Evolutionary conservation across 176 grass and related monocot species (phyloP).

Genomic region (Puccinellia tenuiflora): DNA sequence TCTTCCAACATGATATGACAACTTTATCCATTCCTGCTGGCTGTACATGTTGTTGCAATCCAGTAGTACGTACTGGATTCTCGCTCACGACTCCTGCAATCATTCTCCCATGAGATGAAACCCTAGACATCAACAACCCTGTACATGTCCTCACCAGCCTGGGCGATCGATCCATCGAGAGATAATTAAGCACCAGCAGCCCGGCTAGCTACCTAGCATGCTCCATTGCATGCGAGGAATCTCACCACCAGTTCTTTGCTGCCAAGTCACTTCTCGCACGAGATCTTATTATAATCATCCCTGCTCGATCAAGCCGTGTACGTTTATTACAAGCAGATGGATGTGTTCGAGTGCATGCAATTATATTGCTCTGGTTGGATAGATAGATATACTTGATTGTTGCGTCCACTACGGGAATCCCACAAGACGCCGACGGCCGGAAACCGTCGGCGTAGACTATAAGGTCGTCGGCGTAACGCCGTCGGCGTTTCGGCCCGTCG

Average conservation of each 20-base stretch:
- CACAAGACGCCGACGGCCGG: no score
- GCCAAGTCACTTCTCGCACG: conserved; percentile 44
- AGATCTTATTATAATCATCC: conserved; percentile 21
- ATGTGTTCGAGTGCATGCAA: conserved; percentile 18
- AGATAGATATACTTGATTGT: not conserved
- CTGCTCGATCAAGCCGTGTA: not conserved
- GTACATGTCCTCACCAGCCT: not conserved
- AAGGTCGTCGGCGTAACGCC: no score
- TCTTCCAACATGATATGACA: not conserved
- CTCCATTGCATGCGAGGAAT: conserved; percentile 13
- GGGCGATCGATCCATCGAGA: not conserved
- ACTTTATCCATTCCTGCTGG: not conserved
- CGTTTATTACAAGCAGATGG: not conserved
- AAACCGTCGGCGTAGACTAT: no score
- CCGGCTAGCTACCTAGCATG: conserved; percentile 4
- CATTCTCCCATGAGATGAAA: conserved; percentile 26
- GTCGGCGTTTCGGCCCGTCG: no score
- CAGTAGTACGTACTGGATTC: conserved; percentile 25
- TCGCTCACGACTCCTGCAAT: not conserved
- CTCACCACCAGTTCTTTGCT: conserved; percentile 37
- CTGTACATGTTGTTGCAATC: conserved; percentile 30
- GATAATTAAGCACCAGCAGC: conserved; percentile 14
- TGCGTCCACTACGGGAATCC: no score
- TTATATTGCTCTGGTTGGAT: not conserved
- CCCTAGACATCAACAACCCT: not conserved